Percentiles rank a stretch among this genome's conserved stretches.
Conservation (phyloP, 139 green algal genomes). For the Picocystis salinarum region DNA sequence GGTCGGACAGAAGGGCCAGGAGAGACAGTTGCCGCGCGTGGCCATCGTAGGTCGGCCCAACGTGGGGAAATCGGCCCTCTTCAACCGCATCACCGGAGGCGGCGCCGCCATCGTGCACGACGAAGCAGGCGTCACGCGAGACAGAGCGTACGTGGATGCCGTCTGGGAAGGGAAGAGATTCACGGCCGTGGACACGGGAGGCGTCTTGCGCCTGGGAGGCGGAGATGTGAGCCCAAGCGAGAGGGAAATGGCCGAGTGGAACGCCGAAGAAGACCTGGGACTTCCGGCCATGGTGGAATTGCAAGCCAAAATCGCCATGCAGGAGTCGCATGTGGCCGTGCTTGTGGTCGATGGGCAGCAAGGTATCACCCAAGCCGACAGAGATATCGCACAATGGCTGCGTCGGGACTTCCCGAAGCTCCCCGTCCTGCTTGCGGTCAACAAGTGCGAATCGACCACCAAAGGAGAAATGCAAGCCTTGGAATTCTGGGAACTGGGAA, state of each 20-base stretch:
- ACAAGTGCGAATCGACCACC: slow-evolving; percentile 86
- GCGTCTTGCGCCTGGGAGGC: slow-evolving; percentile 12
- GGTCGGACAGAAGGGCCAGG: no score
- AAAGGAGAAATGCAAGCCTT: slow-evolving; percentile 56
- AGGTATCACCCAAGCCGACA: slow-evolving; percentile 50
- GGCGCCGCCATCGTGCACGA: slow-evolving; percentile 84
- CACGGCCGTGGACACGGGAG: slow-evolving; percentile 86
- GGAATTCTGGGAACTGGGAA: slow-evolving; percentile 76
- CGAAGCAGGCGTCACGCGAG: slow-evolving; percentile 76
- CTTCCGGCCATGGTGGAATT: slow-evolving; percentile 52
- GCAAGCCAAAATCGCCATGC: slow-evolving; percentile 72
- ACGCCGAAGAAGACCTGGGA: not conserved
- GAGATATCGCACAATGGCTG: slow-evolving; percentile 82
- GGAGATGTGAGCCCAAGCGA: slow-evolving; percentile 3
- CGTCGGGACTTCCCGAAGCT: slow-evolving; percentile 37
- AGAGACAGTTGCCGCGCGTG: slow-evolving; percentile 40
- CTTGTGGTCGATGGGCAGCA: slow-evolving; percentile 78
- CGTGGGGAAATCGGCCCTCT: slow-evolving; percentile 90
- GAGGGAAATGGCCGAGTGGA: slow-evolving; percentile 4
- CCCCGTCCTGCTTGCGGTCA: slow-evolving; percentile 67
- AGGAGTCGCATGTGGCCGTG: slow-evolving; percentile 64
- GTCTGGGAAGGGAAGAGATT: slow-evolving; percentile 79
- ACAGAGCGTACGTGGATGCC: slow-evolving; percentile 73
- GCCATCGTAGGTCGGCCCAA: slow-evolving; percentile 86
- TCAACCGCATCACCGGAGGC: slow-evolving; percentile 73